Conservation (phyloP, 805 yeast genomes). For the Saccharomycopsis fibuligera region DNA sequence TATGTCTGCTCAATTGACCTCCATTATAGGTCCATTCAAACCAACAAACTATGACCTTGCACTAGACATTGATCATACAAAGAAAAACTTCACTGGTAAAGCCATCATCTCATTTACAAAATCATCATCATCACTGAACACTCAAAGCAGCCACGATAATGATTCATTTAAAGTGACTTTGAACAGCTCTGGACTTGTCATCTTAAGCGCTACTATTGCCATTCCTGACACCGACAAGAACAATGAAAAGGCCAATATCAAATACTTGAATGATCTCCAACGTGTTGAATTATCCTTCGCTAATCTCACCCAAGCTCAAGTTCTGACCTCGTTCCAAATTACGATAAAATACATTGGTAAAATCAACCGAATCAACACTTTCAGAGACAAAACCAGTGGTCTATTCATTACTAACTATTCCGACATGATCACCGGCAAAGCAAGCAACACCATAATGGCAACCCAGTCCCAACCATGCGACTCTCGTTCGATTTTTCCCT, state of each 20-base stretch:
- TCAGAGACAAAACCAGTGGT: conserved; percentile 54
- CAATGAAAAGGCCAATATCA: conserved; percentile 28
- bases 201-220: conserved; percentile 16
- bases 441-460: conserved; percentile 48
- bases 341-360: conserved; percentile 43
- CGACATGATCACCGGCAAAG: conserved; percentile 13
- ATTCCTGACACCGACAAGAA: conserved; percentile 23
- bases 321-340: conserved; percentile 21
- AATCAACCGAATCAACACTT: conserved; percentile 44
- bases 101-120: conserved; percentile 29
- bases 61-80: conserved; percentile 33
- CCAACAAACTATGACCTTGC: conserved; percentile 32
- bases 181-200: conserved; percentile 32
- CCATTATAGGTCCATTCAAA: not conserved
- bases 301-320: conserved; percentile 24
- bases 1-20: too few relatives aligned
- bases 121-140: too few relatives aligned
- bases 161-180: conserved; percentile 25
- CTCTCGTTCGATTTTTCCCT: conserved; percentile 60
- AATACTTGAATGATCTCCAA: conserved; percentile 37
- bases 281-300: conserved; percentile 29
- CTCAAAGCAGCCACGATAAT: too few relatives aligned
- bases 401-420: conserved; percentile 61
- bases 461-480: conserved; percentile 70
- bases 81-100: conserved; percentile 43